phyloP scores from a whole-genome alignment of 164 flowering plant genomes.

The Amborella trichopoda region DNA sequence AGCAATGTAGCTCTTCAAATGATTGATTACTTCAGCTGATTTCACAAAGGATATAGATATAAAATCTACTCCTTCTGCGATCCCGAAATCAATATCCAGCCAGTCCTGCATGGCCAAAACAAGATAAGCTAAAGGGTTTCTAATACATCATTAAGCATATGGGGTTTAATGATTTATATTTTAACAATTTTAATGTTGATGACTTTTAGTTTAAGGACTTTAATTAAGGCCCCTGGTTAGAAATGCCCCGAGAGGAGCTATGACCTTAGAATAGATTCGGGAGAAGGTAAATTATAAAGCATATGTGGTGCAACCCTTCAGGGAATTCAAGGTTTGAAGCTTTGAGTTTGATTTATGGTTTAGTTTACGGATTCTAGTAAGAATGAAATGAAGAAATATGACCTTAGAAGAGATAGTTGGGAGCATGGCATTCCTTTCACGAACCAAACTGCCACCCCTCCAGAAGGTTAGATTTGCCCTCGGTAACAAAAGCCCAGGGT shows the following conservation, averaged over 20 bases:
- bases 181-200: too few relatives aligned
- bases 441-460: slow-evolving; percentile 83
- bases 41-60: slow-evolving; percentile 92
- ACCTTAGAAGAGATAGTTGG: slow-evolving; percentile 99
- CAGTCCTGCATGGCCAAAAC: slow-evolving; percentile 54
- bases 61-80: slow-evolving; percentile 88
- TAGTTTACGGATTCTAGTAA: neutral
- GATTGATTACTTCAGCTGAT: slow-evolving; percentile 87
- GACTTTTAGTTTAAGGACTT: too few relatives aligned
- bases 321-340: too few relatives aligned
- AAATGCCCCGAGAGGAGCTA: too few relatives aligned
- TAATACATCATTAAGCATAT: too few relatives aligned
- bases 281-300: too few relatives aligned
- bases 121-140: too few relatives aligned
- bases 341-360: too few relatives aligned
- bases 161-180: too few relatives aligned
- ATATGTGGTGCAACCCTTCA: too few relatives aligned
- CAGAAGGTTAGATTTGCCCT: slow-evolving; percentile 93
- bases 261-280: too few relatives aligned
- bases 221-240: too few relatives aligned
- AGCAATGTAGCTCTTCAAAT: slow-evolving; percentile 85
- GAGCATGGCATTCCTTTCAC: slow-evolving; percentile 92
- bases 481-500: slow-evolving; percentile 89
- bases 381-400: neutral
- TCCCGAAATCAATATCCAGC: slow-evolving; percentile 97